phyloP scores from a whole-genome alignment of 805 yeast genomes.

The Lachancea thermotolerans region DNA sequence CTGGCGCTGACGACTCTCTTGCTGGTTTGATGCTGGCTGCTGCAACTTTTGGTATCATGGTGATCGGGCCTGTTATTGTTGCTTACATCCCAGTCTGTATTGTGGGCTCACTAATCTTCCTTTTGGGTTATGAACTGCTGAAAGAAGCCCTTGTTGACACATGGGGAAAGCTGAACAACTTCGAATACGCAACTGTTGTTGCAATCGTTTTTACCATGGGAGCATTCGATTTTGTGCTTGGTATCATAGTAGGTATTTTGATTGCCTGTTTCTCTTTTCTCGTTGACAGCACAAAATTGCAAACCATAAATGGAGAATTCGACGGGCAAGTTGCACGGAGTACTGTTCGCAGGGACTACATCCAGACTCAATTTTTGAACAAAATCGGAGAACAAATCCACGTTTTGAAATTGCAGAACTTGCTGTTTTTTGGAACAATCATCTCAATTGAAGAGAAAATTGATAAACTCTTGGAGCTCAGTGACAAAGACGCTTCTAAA shows the following conservation, averaged over 20 bases:
- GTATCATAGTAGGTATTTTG: conserved; percentile 83
- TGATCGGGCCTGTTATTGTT: conserved; percentile 85
- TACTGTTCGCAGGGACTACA: conserved; percentile 84
- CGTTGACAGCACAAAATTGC: conserved; percentile 80
- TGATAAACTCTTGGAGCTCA: conserved; percentile 55
- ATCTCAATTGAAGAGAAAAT: conserved; percentile 81
- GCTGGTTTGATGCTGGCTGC: conserved; percentile 87
- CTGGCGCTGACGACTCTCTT: conserved; percentile 85
- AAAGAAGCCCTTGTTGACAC: conserved; percentile 86
- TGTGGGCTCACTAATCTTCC: conserved; percentile 85
- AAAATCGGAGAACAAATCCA: conserved; percentile 89
- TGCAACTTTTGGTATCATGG: conserved; percentile 75
- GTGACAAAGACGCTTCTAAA: conserved; percentile 29
- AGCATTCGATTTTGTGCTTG: conserved; percentile 87
- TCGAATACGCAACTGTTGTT: conserved; percentile 79
- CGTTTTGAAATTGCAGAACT: conserved; percentile 79
- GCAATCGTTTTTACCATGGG: conserved; percentile 95
- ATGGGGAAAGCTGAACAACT: conserved; percentile 59
- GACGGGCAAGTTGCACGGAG: conserved; percentile 87
- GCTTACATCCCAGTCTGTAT: conserved; percentile 94
- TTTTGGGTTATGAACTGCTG: conserved; percentile 84
- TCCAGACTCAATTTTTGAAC: conserved; percentile 75
- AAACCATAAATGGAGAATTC: conserved; percentile 74
- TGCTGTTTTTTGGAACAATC: conserved; percentile 90
- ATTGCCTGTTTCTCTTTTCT: conserved; percentile 93